Evolutionary conservation across 768 basidiomycete genomes (phyloP), one percentile per base, ranked within the genome.

Genomic region (Tephrocybe rancida): DNA sequence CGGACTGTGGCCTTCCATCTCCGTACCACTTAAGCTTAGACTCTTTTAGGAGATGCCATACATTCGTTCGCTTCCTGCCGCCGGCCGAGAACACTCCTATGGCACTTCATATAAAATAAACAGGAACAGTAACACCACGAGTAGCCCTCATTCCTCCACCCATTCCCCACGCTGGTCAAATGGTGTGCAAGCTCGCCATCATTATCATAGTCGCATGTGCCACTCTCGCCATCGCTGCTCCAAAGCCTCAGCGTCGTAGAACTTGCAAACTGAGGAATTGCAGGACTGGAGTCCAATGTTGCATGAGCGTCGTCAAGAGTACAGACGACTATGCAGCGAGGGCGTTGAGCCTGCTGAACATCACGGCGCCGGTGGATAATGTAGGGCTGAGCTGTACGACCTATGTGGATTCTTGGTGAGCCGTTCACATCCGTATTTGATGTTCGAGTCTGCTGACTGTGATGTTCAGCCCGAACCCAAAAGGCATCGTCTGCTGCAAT

Each of bases 261-360:
- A 5, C 22, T 13, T 38, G 26, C 37, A 21, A 3, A 5, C 44
- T 37, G n/a, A 39, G 38, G 21, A 54, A 54, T 19, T 54, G 53
- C 42, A 30, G 21, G 25, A 21, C 47, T 14, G 52, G 52, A 21
- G 53, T 54, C 32, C 53, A 54, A 42, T 54, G 53, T 18, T 54
- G 53, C 19, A 35, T 7, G 32, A 22, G n/a, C 7, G 42, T 54
- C 14, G 13, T 54, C 24, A 27, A 39, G 18, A 34, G 34, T 14
- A 19, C 43, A 6, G 19, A 54, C 26, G 13, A 22, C 29, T 49
- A 24, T 11, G 41, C 53, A 8, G 2, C 8, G 7, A 38, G 29
- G 27, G 16, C 10, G 10, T 22, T 49, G 32, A 5, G 14, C n/a
- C 18, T 44, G 2, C 22, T 39, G 13, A 46, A 54, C 8, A 22